Percentiles rank a stretch among this genome's conserved stretches.
Evolutionary conservation across 345 rosid species (phyloP).

Genomic region (Eucalyptus coolabah): DNA sequence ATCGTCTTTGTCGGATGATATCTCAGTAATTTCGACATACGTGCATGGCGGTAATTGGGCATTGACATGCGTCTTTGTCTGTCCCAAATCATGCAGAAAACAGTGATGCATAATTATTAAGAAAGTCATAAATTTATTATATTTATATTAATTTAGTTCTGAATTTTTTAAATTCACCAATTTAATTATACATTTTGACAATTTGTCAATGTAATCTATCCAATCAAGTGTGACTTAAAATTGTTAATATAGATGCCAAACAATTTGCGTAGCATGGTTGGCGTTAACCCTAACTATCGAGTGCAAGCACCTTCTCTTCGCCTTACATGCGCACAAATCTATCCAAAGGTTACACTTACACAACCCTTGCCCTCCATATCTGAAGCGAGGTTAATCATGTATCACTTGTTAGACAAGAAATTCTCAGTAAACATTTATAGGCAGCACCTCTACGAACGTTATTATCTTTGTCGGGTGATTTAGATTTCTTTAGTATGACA

Average conservation of each 20-base stretch:
- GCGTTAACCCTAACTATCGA: rapidly evolving
- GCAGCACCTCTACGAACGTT: not conserved
- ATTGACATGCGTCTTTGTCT: not conserved
- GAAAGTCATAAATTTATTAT: too few relatives aligned
- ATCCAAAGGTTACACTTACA: not conserved
- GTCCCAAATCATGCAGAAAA: not conserved
- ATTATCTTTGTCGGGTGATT: not conserved
- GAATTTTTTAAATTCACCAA: too few relatives aligned
- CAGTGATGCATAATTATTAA: not conserved
- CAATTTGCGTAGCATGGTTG: rapidly evolving
- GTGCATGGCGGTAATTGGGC: not conserved
- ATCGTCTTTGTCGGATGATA: not conserved
- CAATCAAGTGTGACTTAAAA: not conserved
- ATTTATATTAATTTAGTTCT: too few relatives aligned
- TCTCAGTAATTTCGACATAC: not conserved
- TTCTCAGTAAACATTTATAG: not conserved
- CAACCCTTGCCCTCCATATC: not conserved
- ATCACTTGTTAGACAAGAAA: not conserved
- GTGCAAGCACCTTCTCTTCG: not conserved
- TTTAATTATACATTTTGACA: too few relatives aligned
- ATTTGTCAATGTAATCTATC: rapidly evolving
- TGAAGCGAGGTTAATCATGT: not conserved
- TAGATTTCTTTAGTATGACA: not conserved
- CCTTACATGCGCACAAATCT: not conserved
- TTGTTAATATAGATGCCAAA: too few relatives aligned